Evolutionary conservation across 2,329 filamentous ascomycete species (phyloP).

Genomic region (Curvularia hawaiiensis): DNA sequence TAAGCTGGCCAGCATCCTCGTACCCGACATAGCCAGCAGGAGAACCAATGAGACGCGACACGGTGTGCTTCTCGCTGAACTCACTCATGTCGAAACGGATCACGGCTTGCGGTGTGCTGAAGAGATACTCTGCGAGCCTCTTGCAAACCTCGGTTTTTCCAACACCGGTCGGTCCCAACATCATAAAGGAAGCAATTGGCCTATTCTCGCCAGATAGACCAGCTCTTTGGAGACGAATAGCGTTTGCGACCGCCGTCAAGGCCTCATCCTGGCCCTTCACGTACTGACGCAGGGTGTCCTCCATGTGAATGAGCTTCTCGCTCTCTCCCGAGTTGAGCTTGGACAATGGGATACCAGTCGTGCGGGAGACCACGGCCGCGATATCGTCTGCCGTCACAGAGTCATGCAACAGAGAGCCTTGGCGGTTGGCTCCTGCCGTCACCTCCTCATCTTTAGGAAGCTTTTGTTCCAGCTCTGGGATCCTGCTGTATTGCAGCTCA

Average conservation of each 20-base stretch:
- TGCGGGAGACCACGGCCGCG: conserved; percentile 84
- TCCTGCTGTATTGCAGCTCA: conserved; percentile 85
- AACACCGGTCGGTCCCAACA: conserved; percentile 93
- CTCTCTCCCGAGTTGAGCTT: conserved; percentile 94
- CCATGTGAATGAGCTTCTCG: conserved; percentile 95
- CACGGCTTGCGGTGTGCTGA: conserved; percentile 88
- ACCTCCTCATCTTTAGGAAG: conserved; percentile 73
- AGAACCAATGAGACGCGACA: conserved; percentile 88
- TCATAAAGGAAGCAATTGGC: conserved; percentile 94
- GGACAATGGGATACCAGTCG: conserved; percentile 89
- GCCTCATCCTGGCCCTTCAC: conserved; percentile 95
- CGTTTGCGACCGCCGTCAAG: conserved; percentile 86
- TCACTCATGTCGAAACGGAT: conserved; percentile 97
- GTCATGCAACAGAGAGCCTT: conserved; percentile 79
- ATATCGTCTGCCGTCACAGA: conserved; percentile 96
- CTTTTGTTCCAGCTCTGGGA: conserved; percentile 79
- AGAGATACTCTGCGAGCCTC: conserved; percentile 90
- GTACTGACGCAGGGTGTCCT: conserved; percentile 80
- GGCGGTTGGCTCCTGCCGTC: conserved; percentile 29
- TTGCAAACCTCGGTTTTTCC: conserved; percentile 98
- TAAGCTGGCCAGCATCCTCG: conserved; percentile 94
- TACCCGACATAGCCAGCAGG: conserved; percentile 97
- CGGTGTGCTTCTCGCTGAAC: conserved; percentile 96
- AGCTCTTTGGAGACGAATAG: conserved; percentile 90
- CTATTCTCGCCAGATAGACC: conserved; percentile 90